Conservation (phyloP, 495 filamentous ascomycete genomes). For the Neurospora sp. region DNA sequence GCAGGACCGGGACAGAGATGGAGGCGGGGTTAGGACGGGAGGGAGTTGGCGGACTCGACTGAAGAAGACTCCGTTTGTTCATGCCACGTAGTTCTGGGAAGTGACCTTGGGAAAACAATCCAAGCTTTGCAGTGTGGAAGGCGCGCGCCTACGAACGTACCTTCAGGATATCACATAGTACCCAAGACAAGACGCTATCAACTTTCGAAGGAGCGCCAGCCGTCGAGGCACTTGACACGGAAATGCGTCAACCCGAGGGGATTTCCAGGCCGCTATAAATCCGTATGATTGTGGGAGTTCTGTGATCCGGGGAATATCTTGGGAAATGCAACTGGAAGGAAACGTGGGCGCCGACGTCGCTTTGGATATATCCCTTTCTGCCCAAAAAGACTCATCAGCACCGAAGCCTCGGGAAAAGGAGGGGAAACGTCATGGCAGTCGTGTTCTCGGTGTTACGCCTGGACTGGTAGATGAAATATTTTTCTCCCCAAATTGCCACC, state of each 20-base stretch:
- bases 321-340: neutral
- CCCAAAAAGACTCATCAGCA: slow-evolving; percentile 18
- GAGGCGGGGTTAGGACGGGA: neutral
- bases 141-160: slow-evolving; percentile 9
- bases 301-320: neutral
- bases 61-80: neutral
- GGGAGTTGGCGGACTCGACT: neutral
- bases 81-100: neutral
- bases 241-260: neutral
- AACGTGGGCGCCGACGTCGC: neutral
- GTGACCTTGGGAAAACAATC: neutral
- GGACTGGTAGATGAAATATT: neutral
- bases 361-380: slow-evolving; percentile 6
- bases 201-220: slow-evolving; percentile 1
- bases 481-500: neutral
- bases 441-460: neutral
- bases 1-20: neutral
- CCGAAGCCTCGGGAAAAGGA: neutral
- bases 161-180: slow-evolving; percentile 15
- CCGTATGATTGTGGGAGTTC: neutral
- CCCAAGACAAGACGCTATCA: slow-evolving; percentile 5
- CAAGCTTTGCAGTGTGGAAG: neutral
- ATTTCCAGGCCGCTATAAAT: neutral
- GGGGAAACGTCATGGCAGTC: neutral
- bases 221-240: neutral